These are phyloP conservation scores for Picochlorum sp. DNA, from an alignment of 139 green algal species.

Conservation along the genomic window DNA sequence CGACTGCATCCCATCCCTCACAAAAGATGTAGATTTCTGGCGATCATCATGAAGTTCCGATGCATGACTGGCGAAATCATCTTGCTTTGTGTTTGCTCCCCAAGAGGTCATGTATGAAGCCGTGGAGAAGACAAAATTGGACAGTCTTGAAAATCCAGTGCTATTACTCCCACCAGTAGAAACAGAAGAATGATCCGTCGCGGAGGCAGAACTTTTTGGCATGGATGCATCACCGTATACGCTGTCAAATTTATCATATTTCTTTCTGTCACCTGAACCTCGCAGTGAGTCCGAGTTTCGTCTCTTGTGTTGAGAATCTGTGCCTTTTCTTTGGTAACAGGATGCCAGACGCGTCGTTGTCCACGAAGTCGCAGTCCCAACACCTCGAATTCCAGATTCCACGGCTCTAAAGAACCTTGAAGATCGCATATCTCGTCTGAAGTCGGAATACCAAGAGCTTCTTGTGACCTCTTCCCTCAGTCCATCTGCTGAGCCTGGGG, in stretches of 20 bases:
- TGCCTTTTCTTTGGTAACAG: constrained; percentile 19
- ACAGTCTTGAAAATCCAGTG: too few relatives aligned
- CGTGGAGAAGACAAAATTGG: not conserved
- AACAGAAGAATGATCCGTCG: too few relatives aligned
- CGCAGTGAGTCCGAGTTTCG: not conserved
- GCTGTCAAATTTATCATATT: too few relatives aligned
- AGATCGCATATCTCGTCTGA: constrained; percentile 41
- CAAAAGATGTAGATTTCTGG: too few relatives aligned
- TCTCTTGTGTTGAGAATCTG: not conserved
- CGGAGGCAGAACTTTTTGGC: too few relatives aligned
- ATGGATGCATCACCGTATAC: too few relatives aligned
- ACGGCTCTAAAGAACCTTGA: constrained; percentile 33
- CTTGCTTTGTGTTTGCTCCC: too few relatives aligned
- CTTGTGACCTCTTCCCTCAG: constrained; percentile 37
- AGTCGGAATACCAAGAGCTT: constrained; percentile 32
- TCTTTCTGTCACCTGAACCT: too few relatives aligned
- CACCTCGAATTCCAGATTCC: constrained; percentile 23
- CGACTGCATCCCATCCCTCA: too few relatives aligned
- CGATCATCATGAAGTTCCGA: too few relatives aligned
- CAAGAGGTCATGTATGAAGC: not conserved
- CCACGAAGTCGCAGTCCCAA: constrained; percentile 27
- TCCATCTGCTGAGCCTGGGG: constrained; percentile 25
- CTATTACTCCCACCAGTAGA: too few relatives aligned
- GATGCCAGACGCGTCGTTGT: constrained; percentile 15
- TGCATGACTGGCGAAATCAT: too few relatives aligned